phyloP scores from a whole-genome alignment of 371 early-diverging fungal species.

The Fennellomyces sp. region DNA sequence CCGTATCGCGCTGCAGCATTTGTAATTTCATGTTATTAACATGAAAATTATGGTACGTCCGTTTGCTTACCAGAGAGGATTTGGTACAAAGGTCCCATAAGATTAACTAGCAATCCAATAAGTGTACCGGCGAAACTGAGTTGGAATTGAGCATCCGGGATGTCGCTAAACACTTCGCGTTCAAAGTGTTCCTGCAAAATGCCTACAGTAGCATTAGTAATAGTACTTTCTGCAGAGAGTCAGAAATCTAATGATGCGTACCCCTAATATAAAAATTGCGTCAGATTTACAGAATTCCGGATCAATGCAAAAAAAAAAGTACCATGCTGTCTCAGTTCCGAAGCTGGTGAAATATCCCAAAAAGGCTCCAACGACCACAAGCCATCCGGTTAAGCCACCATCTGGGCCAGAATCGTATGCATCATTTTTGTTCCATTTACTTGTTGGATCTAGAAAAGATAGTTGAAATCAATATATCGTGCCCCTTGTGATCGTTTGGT shows the following conservation, averaged over 20 bases:
- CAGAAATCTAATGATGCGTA: background rate
- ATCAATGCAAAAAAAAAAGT: no score
- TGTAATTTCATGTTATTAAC: no score
- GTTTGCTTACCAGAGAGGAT: no score
- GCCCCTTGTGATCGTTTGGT: no score
- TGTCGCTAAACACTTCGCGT: constrained; percentile 19
- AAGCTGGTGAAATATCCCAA: constrained; percentile 58
- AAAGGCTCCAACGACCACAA: constrained; percentile 58
- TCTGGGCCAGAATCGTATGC: constrained; percentile 26
- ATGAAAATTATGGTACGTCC: no score
- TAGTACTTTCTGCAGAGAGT: no score
- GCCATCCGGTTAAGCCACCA: constrained; percentile 63
- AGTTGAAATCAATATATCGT: no score
- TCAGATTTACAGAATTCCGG: no score
- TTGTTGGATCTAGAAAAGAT: no score
- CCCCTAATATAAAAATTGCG: no score
- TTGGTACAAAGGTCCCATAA: constrained; percentile 36
- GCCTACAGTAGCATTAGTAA: constrained; percentile 15
- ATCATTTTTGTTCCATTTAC: constrained; percentile 3
- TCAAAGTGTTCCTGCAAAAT: constrained; percentile 31
- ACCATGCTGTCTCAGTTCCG: constrained; percentile 44
- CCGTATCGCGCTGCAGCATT: constrained; percentile 26
- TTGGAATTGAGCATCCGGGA: constrained; percentile 19
- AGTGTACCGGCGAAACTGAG: constrained; percentile 45
- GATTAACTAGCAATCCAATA: constrained; percentile 27